These are phyloP conservation scores for Bjerkandera adusta DNA, from an alignment of 1,284 basidiomycete genomes.

Conservation along the genomic window DNA sequence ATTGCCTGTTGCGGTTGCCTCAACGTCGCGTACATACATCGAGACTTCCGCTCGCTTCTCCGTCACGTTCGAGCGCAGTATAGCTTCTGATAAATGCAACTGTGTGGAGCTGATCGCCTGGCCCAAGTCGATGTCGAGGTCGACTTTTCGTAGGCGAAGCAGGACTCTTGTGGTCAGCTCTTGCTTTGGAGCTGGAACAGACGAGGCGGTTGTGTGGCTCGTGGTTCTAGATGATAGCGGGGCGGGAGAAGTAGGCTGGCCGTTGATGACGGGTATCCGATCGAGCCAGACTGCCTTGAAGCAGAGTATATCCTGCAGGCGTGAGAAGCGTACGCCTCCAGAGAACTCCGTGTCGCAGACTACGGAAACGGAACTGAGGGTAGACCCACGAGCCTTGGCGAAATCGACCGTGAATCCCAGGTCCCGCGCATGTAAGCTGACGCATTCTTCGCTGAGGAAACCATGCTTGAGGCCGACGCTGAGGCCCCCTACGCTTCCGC, in stretches of 20 bases:
- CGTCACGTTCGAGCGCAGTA: conserved; percentile 61
- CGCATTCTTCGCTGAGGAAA: conserved; percentile 77
- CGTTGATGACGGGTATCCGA: conserved; percentile 67
- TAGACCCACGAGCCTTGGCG: conserved; percentile 38
- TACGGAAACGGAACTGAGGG: conserved; percentile 62
- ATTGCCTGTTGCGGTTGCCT: conserved; percentile 68
- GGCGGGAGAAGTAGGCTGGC: conserved; percentile 25
- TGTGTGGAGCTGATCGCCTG: conserved; percentile 68
- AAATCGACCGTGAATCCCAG: conserved; percentile 73
- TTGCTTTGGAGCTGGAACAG: conserved; percentile 34
- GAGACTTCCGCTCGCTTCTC: conserved; percentile 60
- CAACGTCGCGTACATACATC: conserved; percentile 61
- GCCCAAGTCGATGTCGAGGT: conserved; percentile 74
- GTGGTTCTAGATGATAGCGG: conserved; percentile 2
- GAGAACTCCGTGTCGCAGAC: conserved; percentile 76
- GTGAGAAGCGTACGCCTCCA: conserved; percentile 72
- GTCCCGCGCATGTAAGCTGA: conserved; percentile 72
- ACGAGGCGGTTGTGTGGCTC: conserved; percentile 10
- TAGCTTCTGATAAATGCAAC: conserved; percentile 60
- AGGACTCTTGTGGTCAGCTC: conserved; percentile 60
- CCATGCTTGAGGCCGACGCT: conserved; percentile 78
- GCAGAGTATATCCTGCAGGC: conserved; percentile 82
- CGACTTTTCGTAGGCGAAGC: conserved; percentile 68
- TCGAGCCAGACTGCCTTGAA: conserved; percentile 92
- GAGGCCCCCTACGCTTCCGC: conserved; percentile 77